A percentile compares a stretch with the other conserved stretches of the same genome.
These are phyloP conservation scores for Cryptomeria japonica DNA, from an alignment of 75 land plant genomes.

Conservation along the genomic window DNA sequence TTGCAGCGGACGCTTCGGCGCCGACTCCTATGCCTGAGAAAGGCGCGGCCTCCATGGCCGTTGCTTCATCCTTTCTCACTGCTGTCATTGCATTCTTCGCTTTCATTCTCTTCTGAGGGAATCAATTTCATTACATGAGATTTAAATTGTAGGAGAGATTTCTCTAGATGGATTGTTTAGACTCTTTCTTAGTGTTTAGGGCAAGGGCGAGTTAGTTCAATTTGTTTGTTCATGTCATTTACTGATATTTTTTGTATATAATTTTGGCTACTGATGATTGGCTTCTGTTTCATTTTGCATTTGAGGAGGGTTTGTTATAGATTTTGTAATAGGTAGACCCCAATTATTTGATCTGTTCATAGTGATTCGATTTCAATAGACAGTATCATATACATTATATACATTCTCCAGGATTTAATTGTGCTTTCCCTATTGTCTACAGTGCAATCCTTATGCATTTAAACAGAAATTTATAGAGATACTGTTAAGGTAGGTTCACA, in stretches of 20 bases:
- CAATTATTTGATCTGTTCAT: neutral
- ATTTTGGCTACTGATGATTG: neutral
- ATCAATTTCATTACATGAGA: neutral
- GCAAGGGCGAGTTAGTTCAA: neutral
- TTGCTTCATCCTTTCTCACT: neutral
- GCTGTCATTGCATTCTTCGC: neutral
- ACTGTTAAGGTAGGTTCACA: too few species aligned
- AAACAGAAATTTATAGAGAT: too few species aligned
- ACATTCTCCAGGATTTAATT: too few species aligned
- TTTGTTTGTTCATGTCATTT: neutral
- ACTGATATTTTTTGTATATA: neutral
- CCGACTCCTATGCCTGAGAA: neutral
- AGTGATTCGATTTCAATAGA: neutral
- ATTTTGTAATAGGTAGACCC: too few species aligned
- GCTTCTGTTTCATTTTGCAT: too few species aligned
- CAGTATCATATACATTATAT: neutral
- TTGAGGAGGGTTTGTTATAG: neutral
- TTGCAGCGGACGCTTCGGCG: neutral
- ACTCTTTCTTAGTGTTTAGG: neutral
- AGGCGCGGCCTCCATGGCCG: neutral
- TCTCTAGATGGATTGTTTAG: neutral
- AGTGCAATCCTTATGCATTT: too few species aligned
- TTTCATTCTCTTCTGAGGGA: neutral
- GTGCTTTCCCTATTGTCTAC: too few species aligned
- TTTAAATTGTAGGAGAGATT: neutral